Base-by-base conservation (phyloP, 2,329 filamentous ascomycete species). In the Penicillium sp. region DNA sequence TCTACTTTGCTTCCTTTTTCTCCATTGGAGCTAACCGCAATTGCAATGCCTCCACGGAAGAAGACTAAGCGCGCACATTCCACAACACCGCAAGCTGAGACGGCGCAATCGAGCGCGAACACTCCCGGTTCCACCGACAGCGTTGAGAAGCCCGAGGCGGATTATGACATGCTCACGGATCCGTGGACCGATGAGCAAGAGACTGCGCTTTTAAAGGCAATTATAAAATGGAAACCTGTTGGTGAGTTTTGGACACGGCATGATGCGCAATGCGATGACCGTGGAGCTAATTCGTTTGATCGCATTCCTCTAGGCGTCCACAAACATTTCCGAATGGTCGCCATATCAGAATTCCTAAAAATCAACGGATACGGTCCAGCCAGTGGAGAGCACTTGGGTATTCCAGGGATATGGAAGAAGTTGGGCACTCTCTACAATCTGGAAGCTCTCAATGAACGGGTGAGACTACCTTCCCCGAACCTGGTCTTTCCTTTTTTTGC, bases 121-220 rank as follows among this genome's bases (percentile, higher is more conserved):
- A 69, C 70, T 11, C 63, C 67, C 40, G 60, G 60, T 22, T 62
- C 67, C 35, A 66, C 63, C 66, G 66, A 72, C 61, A 58, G 62
- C 60, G 57, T 63, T 60, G 52, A 55, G 58, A 69, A 75, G 49
- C 62, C 63, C 40, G 71, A 76, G 57, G 66, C 73, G n/a, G 70
- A 72, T 18, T 74, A 76, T 56, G 77, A 85, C 58, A 68, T 80
- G 4, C 73, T 84, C 47, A 83, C 85, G 54, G 90, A 93, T 61
- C 84, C 87, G 25, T 99, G 94, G 94, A 97, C 92, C 4, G 92
- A 96, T 67, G 93, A 97, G 69, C 94, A 99, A 74, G 89, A 96
- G 63, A 92, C 90, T 1, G 92, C 91, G 40, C 81, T 99, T 1
- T 91, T 96, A 77, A 97, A 97, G 71, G 91, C 87, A 50, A 88